Evolutionary conservation across 78 protist genomes (phyloP), one percentile per base, ranked within the genome.

Genomic region (Planoprotostelium fungivorum): DNA sequence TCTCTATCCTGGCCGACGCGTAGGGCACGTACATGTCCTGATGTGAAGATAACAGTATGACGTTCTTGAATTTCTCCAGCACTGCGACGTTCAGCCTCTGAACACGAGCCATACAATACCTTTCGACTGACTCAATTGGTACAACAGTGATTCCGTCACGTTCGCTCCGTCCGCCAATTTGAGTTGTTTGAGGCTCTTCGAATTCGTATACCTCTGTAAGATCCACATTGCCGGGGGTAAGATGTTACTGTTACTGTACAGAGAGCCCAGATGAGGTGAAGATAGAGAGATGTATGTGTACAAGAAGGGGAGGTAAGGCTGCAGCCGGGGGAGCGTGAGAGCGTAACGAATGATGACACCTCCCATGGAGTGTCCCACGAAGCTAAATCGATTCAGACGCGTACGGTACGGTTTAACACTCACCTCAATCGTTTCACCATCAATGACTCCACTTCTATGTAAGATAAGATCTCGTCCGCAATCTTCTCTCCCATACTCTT

Each of bases 321-420:
- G 16, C 29, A 91, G 37, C 34, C 34, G 84, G 28, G 34, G n/a
- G 35, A 86, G 90, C 5, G 92, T 91, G 37, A 94, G 90, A 31
- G 96, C 96, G 86, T 89, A 63, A 90, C 96, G 92, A 23, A 91
- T 88, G 38, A 94, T 93, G 37, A 94, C 38, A 86, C 96, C 96
- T 35, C 96, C 96, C 83, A 94, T 38, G 35, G 96, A 94, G 87
- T 94, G 96, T 35, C 96, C 91, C 38, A 94, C 34, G 87, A 94
- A 94, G 51, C 92, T 88, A 28, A 63, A n/a, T 5, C 39, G 5
- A 16, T 23, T n/a, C 31, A 51, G 73, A 51, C 5, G 73, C 5
- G n/a, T n/a, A n/a, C n/a, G 73, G 16, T 51, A 16, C 5, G 73
- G 16, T 51, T 5, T 51, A 16, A 51, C 5, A 51, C 16, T 25